Evolutionary conservation across 2,329 filamentous ascomycete genomes (phyloP).

Genomic region (Apiospora koreana): DNA sequence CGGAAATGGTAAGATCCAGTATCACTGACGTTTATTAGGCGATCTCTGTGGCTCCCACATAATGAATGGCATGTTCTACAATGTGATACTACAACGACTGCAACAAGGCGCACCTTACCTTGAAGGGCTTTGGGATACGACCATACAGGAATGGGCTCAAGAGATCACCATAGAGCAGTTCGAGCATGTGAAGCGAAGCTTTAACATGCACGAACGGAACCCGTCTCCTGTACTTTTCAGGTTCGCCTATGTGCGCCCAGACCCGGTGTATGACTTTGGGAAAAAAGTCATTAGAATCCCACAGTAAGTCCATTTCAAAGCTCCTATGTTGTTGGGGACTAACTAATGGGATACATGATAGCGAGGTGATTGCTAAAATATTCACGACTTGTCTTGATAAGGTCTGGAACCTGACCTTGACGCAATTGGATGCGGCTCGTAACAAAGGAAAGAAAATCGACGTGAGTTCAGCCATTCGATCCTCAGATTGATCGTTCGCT

Average conservation of each 20-base stretch:
- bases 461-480: background rate
- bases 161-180: background rate
- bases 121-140: background rate
- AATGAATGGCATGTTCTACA: background rate
- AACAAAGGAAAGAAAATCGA: background rate
- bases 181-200: background rate
- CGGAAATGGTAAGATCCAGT: too few species aligned
- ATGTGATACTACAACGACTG: background rate
- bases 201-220: background rate
- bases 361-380: background rate
- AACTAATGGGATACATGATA: background rate
- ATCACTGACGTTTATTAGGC: background rate
- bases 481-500: background rate
- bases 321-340: accelerated
- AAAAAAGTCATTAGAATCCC: background rate
- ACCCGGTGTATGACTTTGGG: background rate
- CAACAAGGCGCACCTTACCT: background rate
- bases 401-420: background rate
- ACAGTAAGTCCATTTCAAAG: background rate
- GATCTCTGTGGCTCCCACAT: background rate
- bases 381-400: background rate
- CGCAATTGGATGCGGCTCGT: background rate
- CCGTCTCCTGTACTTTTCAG: background rate
- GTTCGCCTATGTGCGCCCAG: background rate
- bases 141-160: background rate